Conservation (phyloP, 768 basidiomycete species). For the Termitomyces sp. region DNA sequence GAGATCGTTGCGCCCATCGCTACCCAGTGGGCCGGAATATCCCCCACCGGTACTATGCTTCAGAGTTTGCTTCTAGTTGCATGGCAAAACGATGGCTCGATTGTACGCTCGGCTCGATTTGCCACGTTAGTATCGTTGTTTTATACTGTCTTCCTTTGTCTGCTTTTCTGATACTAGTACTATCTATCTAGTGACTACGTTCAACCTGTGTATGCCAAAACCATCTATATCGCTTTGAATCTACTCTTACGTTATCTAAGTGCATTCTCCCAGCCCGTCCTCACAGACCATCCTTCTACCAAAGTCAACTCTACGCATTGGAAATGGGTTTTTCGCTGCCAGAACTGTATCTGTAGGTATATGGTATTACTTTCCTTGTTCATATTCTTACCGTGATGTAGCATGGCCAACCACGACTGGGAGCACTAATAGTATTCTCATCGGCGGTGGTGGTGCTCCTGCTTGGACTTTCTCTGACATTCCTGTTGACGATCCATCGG, state of each 20-base stretch:
- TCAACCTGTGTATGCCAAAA: constrained; percentile 40
- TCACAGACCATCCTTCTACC: constrained; percentile 49
- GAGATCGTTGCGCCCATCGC: constrained; percentile 55
- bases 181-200: constrained; percentile 39
- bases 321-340: constrained; percentile 68
- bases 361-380: background rate
- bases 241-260: constrained; percentile 17
- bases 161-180: constrained; percentile 2
- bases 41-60: constrained; percentile 53
- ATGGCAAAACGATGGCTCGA: constrained; percentile 52
- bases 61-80: constrained; percentile 55
- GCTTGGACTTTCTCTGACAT: constrained; percentile 49
- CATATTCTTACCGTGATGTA: constrained; percentile 2
- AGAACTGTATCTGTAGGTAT: constrained; percentile 56
- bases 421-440: constrained; percentile 35
- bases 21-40: constrained; percentile 53
- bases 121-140: constrained; percentile 41
- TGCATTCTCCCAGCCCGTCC: constrained; percentile 44
- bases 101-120: constrained; percentile 51
- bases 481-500: constrained; percentile 44
- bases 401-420: constrained; percentile 37
- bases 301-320: constrained; percentile 58
- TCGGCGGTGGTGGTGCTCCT: constrained; percentile 32
- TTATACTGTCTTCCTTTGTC: background rate
- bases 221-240: background rate